Evolutionary conservation across 495 filamentous ascomycete species (phyloP).

Genomic region (Hamigera avellanea): DNA sequence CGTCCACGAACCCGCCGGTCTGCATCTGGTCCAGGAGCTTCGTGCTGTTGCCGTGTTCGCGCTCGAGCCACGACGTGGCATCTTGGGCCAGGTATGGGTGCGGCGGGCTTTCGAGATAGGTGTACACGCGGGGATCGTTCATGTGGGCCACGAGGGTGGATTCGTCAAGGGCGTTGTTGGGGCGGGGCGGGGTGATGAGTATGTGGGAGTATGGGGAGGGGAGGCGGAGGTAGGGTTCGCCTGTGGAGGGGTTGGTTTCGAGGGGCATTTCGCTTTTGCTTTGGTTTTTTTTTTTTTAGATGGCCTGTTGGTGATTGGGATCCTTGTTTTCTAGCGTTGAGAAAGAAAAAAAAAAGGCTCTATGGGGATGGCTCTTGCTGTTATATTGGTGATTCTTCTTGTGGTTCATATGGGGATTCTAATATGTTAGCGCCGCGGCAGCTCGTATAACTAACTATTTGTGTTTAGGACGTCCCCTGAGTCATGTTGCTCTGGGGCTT

Average conservation of each 20-base stretch:
- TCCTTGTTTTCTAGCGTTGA: too few species aligned
- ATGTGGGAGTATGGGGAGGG: conserved; percentile 13
- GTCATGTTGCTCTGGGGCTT: too few species aligned
- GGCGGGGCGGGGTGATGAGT: conserved; percentile 18
- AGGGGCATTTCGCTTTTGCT: conserved; percentile 5
- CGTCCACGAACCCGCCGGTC: conserved; percentile 8
- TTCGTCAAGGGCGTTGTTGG: conserved; percentile 3
- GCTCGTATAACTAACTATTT: too few species aligned
- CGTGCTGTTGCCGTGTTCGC: too few species aligned
- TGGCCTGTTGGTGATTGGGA: neutral
- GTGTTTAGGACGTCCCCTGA: too few species aligned
- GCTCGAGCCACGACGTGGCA: conserved; percentile 6
- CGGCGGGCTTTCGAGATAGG: conserved; percentile 10
- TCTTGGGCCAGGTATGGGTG: conserved; percentile 12
- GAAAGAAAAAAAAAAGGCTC: too few species aligned
- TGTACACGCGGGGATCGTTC: conserved; percentile 11
- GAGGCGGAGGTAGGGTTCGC: conserved; percentile 17
- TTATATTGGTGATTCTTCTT: too few species aligned
- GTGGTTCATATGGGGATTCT: too few species aligned
- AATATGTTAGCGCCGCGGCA: too few species aligned
- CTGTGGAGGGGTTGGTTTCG: conserved; percentile 6
- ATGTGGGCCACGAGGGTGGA: conserved; percentile 3
- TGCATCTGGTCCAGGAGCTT: too few species aligned
- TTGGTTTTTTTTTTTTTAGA: neutral
- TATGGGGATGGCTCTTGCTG: too few species aligned